Conservation (phyloP, 306 rosid genomes). For the Calophaca sinica region DNA sequence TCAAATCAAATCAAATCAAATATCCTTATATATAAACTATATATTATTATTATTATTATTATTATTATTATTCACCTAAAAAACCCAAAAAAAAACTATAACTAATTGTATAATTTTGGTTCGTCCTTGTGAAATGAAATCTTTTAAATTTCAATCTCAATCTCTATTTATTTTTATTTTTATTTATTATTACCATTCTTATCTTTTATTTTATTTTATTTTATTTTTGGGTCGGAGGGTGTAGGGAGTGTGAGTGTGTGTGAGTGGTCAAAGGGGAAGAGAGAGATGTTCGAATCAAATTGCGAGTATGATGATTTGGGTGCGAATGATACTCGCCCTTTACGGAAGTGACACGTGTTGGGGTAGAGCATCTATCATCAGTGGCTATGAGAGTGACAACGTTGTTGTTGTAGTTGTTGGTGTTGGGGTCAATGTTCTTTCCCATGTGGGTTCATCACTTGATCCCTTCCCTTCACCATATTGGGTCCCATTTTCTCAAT, state of each 20-base stretch:
- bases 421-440: background rate
- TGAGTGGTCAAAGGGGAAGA: constrained; percentile 5
- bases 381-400: constrained; percentile 40
- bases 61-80: background rate
- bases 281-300: constrained; percentile 22
- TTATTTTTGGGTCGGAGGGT: too few relatives aligned
- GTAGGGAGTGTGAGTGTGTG: background rate
- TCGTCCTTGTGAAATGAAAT: constrained; percentile 10
- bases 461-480: background rate
- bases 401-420: background rate
- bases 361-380: constrained; percentile 39
- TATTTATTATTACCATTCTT: background rate
- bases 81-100: background rate
- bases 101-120: constrained; percentile 53
- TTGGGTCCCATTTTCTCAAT: constrained; percentile 51
- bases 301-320: constrained; percentile 28
- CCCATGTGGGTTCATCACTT: background rate
- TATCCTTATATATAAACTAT: constrained; percentile 11
- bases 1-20: background rate
- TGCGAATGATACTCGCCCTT: constrained; percentile 30
- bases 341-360: constrained; percentile 54
- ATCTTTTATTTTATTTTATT: background rate
- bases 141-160: background rate
- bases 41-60: background rate
- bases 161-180: background rate